Evolutionary conservation across 1,284 basidiomycete species (phyloP).

Genomic region (Entoloma clypeatum): DNA sequence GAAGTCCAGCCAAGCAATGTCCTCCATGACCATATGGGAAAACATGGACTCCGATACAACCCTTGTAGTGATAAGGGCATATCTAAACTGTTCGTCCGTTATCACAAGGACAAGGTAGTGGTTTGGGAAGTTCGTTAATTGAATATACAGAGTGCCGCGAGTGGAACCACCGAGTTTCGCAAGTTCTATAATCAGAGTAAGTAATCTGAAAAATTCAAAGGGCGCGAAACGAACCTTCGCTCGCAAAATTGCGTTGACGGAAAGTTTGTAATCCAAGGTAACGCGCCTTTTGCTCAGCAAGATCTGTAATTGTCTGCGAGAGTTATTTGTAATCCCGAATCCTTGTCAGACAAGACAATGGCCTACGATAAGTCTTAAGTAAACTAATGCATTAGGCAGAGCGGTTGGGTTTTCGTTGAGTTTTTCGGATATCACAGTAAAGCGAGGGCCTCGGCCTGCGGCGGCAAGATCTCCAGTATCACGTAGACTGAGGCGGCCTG

Average conservation of each 20-base stretch:
- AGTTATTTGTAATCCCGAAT: background rate
- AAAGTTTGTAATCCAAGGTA: conserved; percentile 71
- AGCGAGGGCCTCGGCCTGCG: conserved; percentile 61
- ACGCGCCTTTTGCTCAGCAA: conserved; percentile 71
- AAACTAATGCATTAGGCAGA: conserved; percentile 49
- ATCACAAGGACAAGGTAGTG: conserved; percentile 78
- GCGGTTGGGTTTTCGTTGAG: conserved; percentile 62
- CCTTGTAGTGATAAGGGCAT: conserved; percentile 67
- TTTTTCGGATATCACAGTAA: conserved; percentile 49
- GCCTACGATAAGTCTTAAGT: conserved; percentile 55
- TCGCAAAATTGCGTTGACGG: conserved; percentile 62
- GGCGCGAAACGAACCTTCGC: conserved; percentile 43
- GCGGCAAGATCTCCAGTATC: conserved; percentile 75
- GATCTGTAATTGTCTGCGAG: conserved; percentile 64
- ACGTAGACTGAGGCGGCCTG: conserved; percentile 63
- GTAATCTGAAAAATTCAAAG: conserved; percentile 8
- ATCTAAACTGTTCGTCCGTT: conserved; percentile 70
- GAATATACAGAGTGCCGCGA: conserved; percentile 62
- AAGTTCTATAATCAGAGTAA: conserved; percentile 43
- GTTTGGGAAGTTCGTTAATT: conserved; percentile 61
- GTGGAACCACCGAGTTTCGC: conserved; percentile 57
- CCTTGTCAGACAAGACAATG: background rate
- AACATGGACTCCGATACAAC: conserved; percentile 49
- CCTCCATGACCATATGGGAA: conserved; percentile 59
- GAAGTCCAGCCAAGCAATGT: conserved; percentile 77